Base-by-base conservation (phyloP, 352 stramenopile species). In the Phytophthora cryptogea region DNA sequence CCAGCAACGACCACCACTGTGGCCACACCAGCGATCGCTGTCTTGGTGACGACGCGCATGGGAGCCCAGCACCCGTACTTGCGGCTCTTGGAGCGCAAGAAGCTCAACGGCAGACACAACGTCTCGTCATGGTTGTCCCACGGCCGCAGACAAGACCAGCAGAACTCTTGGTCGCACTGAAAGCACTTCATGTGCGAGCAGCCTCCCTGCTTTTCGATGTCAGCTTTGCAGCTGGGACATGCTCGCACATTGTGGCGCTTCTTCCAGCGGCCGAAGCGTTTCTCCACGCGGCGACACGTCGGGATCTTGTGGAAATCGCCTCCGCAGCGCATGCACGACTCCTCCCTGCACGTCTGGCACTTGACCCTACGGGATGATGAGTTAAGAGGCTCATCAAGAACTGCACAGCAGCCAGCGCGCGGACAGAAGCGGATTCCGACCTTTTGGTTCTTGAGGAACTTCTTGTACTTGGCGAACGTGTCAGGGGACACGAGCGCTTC, bases 141-240 rank as follows among this genome's bases (percentile, higher is more conserved):
- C 16, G 68, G 53, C 0, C 83, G 80, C n/a, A 86, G 64, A 49
- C 86, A 94, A 0, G 72, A 74, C 86, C 86, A 94, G 61, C 86
- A 94, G 36, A 94, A 94, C 70, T 92, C 83, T 39, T 88, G 67
- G 59, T 92, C 85, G 56, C 85, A 94, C 58, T 92, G 83, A 40
- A 90, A 82, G 68, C 85, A 94, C 57, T 86, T 86, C 85, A 94
- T 94, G 72, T 94, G 85, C 32, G 71, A 78, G 70, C 85, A 94
- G 9, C 85, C 85, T n/a, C 85, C 85, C 13, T 90, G 80, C 66
- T 94, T 94, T 45, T 94, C 85, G 61, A 94, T 94, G 54, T 77
- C 73, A 23, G 68, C 60, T 47, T 79, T 76, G 74, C 85, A 94
- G 50, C 59, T 76, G 17, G 85, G 85, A 42, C 85, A 94, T 23